Base-by-base conservation (phyloP, 768 basidiomycete genomes). In the Daedaleopsis sinensis region DNA sequence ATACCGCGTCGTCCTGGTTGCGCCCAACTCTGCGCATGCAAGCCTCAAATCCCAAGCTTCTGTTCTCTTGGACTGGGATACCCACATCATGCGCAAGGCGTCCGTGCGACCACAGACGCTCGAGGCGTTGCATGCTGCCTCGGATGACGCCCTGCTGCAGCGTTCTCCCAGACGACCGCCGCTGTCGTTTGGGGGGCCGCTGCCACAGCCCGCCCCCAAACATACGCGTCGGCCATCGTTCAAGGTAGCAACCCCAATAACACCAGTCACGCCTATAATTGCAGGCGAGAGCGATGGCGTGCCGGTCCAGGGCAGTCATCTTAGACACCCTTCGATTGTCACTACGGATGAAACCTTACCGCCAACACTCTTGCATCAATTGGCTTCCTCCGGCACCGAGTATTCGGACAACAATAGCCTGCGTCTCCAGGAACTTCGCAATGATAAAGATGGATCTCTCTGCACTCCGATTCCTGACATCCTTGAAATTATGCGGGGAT, bases 31-130 rank as follows among this genome's bases (percentile, higher is more conserved):
- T 3, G 67, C 75, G 1, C 80, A 84, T 44, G 66, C 71, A 16
- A 84, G 79, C 64, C 76, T 89, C 44, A 83, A 78, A 57, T 76
- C 77, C 27, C 85, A 87, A 55, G 87, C 86, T 0, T 83, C 86
- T 0, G 68, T 76, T 10, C 77, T 79, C 39, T 65, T 87, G n/a
- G 84, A 88, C 61, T 88, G 84, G 84, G 72, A 71, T 42, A 64
- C 65, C 21, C 78, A 78, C 32, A 67, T 82, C 46, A 67, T 84
- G 50, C 47, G 64, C 21, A 62, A 53, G 47, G 57, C 59, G n/a
- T 37, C 44, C 18, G 32, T 47, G 36, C 62, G 62, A 15, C 35
- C 55, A 19, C 43, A 35, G 38, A 51, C 55, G 50, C 54, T 55
- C 8, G 62, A 59, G 27, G n/a, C 44, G 13, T 39, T 24, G 32